These are phyloP conservation scores for Kwoniella shandongensis DNA, from an alignment of 768 basidiomycete genomes.

Conservation along the genomic window DNA sequence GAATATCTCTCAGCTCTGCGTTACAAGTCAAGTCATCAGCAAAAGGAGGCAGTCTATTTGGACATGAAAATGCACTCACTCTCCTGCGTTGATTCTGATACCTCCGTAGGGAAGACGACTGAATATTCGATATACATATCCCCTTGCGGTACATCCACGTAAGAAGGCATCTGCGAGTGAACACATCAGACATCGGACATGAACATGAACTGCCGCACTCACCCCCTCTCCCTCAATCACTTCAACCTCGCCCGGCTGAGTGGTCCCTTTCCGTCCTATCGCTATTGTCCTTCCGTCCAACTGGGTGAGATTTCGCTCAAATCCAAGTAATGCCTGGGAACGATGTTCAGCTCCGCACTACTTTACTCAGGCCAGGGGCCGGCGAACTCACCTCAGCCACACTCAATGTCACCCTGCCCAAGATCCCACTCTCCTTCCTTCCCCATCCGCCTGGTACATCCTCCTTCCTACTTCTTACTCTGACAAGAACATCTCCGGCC, in stretches of 20 bases:
- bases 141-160: constrained; percentile 57
- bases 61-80: constrained; percentile 63
- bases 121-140: constrained; percentile 91
- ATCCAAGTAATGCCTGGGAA: constrained; percentile 87
- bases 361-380: neutral
- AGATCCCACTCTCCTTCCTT: constrained; percentile 84
- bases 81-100: constrained; percentile 66
- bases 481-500: constrained; percentile 84
- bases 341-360: constrained; percentile 4
- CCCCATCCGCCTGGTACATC: constrained; percentile 69
- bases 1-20: constrained; percentile 22
- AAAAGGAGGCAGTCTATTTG: neutral
- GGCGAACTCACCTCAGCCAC: constrained; percentile 73
- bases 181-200: neutral
- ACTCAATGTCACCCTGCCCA: constrained; percentile 88
- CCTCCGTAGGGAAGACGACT: constrained; percentile 76
- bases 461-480: constrained; percentile 74
- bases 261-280: constrained; percentile 72
- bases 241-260: constrained; percentile 87
- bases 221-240: constrained; percentile 85
- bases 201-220: constrained; percentile 47
- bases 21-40: neutral
- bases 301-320: constrained; percentile 85
- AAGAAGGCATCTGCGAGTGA: constrained; percentile 50
- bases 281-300: constrained; percentile 80